Base-by-base conservation (phyloP, 331 rosid species). In the Erythrophleum ivorense region DNA sequence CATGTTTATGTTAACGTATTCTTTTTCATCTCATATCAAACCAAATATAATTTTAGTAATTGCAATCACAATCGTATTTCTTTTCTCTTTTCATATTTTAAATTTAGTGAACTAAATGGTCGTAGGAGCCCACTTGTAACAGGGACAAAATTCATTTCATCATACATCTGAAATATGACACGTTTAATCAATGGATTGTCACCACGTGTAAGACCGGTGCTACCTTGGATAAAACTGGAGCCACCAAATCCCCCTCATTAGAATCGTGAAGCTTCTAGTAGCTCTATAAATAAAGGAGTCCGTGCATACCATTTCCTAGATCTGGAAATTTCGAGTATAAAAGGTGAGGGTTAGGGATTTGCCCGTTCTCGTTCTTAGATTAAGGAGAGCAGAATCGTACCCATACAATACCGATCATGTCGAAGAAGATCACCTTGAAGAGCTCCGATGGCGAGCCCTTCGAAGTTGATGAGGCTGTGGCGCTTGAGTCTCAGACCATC, bases 391-490 rank as follows among this genome's bases (percentile, higher is more conserved):
- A 34, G 4, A 21, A 76, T 59, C 29, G 48, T 9, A 36, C 9
- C 55, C 55, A 10, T 0, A n/a, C 46, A 0, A 7, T 0, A n/a
- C 46, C 0, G 5, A 77, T 16, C 78, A 87, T 82, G 63, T 84
- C 89, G 34, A 90, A 67, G 84, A 92, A 88, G 84, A 89, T 94
- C 83, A 84, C 88, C 33, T 84, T 94, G 40, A 90, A 84, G 87
- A 94, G 97, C 82, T 92, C 91, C 1, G 98, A 94, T 65, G 90
- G 92, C 18, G 98, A 89, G 81, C 49, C 89, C 0, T 94, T 94
- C 58, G 91, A 92, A 81, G 89, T 94, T 1, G 97, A 92, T 1
- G 94, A 87, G 73, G 91, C 87, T 29, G 93, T 92, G 62, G 98
- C 97, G 24, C 84, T 89, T 3, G 85, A 92, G 53, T 92, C 98